Evolutionary conservation across 2,329 filamentous ascomycete species (phyloP), one percentile per base, ranked within the genome.

Genomic region (Cephalotrichum gorgonifer): DNA sequence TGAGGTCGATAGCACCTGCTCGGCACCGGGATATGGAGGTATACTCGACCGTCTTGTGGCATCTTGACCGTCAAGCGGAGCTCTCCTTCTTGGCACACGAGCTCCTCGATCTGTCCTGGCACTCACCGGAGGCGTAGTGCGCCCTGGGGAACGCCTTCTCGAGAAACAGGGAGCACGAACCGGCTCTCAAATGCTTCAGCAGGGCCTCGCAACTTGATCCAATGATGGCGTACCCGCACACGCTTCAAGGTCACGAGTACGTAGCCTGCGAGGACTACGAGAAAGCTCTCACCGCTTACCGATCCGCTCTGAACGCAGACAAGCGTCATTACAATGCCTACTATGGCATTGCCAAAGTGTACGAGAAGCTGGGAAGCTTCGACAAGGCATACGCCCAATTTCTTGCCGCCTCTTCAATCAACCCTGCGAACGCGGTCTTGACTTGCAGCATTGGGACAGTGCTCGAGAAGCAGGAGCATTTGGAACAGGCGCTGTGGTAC

Each of bases 41-140:
- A 31, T 98, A 95, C 67, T 97, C 91, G 14, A 98, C 93, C 1
- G 85, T 95, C n/a, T 75, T 98, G n/a, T 98, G 94, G 93, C 90
- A 96, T 64, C 71, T 96, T 53, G 95, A 95, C 65, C 84, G 86
- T 54, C 91, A 96, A 60, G 86, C 89, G 0, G 88, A 96, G 53
- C 74, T 98, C 22, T 90, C 91, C 1, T 95, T 93, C 65, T 74
- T 98, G 26, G 88, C 91, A 0, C 91, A 97, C 60, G 88, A 94
- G 58, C 74, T 97, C 38, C 78, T 95, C 47, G 91, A 96, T 55
- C 74, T 86, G 15, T 86, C 89, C 52, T 93, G 90, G 69, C 75
- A 93, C 54, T 91, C 90, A 0, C 91, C 93, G 2, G 86, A 98
- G 64, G 89, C 93, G 4, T 98, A 93, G 94, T 96, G 90, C 61